Evolutionary conservation across 495 filamentous ascomycete species (phyloP), one percentile per base, ranked within the genome.

Genomic region (Pseudevernia furfuracea): DNA sequence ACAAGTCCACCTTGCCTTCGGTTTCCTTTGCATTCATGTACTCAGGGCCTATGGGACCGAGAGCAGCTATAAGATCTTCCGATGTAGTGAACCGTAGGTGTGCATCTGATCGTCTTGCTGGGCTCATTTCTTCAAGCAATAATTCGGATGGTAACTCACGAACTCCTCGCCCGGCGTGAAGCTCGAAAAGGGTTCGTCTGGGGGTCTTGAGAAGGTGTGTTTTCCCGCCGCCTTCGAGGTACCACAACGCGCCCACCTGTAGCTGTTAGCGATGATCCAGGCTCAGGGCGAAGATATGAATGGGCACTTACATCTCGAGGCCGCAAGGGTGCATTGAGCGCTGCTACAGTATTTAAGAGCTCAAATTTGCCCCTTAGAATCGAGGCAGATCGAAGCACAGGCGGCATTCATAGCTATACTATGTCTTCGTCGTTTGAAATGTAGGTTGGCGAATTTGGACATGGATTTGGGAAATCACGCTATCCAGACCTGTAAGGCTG

Each of bases 61-160:
- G 69, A 46, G 71, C 71, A 67, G 73, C 70, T 21, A 74, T 66
- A 19, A 78, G 71, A 23, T 73, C 74, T 61, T 74, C 71, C 25
- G 75, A 73, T 21, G 76, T 75, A 5, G 75, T 74, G n/a, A 70
- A 70, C 23, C 32, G 48, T 23, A 38, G 25, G 41, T 52, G 15
- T 34, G 52, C 37, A 25, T 28, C 41, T 36, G 59, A 12, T 6
- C 32, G 25, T 39, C 21, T 25, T 21, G 30, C 15, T 21, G 52
- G 63, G 11, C 14, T 53, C 25, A 66, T n/a, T 15, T 52, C 38
- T 1, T 59, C 67, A n/a, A 68, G 25, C 11, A 41, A 11, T 28
- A 66, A 53, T 6, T 68, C 46, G 21, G 59, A 38, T 28, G 58
- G 63, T 17, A 66, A 19, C 17, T 52, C 34, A 25, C 14, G 39